These are phyloP conservation scores for Fomitopsis palustris DNA, from an alignment of 1,284 basidiomycete species.

Conservation along the genomic window DNA sequence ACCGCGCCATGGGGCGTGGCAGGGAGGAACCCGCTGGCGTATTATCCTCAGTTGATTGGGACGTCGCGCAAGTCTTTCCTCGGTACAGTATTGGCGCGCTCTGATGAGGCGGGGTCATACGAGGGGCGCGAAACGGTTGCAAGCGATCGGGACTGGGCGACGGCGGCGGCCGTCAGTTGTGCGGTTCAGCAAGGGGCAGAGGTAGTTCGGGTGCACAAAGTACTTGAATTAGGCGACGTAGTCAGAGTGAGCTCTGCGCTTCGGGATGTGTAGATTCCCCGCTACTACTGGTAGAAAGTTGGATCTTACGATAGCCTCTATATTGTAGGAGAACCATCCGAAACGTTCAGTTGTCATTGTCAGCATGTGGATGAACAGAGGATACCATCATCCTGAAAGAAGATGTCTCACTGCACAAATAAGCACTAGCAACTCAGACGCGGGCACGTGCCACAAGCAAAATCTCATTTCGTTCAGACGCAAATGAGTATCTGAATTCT, in stretches of 20 bases:
- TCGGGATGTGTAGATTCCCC: slow-evolving; percentile 21
- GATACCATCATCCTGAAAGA: too few species aligned
- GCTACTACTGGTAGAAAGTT: too few species aligned
- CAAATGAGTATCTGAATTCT: too few species aligned
- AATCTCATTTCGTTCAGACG: too few species aligned
- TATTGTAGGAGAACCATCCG: too few species aligned
- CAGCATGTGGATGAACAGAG: too few species aligned
- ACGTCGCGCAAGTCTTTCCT: slow-evolving; percentile 84
- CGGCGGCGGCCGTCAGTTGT: slow-evolving; percentile 76
- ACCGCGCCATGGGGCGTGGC: slow-evolving; percentile 29
- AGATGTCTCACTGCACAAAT: too few species aligned
- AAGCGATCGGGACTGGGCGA: slow-evolving; percentile 75
- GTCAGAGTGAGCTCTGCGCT: slow-evolving; percentile 48
- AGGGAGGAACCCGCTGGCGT: slow-evolving; percentile 49
- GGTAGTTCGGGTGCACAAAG: slow-evolving; percentile 85
- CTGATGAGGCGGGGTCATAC: slow-evolving; percentile 36
- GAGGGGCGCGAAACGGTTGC: slow-evolving; percentile 50
- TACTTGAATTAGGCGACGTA: slow-evolving; percentile 63
- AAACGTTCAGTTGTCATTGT: too few species aligned
- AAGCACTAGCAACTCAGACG: too few species aligned
- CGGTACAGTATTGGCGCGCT: slow-evolving; percentile 53
- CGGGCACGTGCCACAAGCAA: too few species aligned
- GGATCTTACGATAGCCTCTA: too few species aligned
- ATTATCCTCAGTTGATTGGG: slow-evolving; percentile 77
- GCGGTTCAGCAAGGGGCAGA: slow-evolving; percentile 75